Base-by-base conservation (phyloP, 2,329 filamentous ascomycete species). In the Penicillium griseofulvum region DNA sequence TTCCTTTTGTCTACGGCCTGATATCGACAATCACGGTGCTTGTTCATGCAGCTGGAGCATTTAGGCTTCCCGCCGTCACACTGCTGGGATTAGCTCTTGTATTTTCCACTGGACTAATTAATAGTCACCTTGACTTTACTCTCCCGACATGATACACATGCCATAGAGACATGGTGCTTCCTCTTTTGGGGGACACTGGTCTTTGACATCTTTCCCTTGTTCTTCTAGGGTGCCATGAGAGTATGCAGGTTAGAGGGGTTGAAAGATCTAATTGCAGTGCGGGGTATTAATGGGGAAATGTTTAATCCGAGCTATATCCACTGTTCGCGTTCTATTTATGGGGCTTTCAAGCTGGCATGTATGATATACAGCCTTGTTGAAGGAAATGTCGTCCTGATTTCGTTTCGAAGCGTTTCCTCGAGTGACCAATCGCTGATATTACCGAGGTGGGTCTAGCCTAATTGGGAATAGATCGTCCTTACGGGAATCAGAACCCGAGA, bases 101-200 rank as follows among this genome's bases (percentile, higher is more conserved):
- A 26, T 37, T 47, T 19, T 16, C 31, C 19, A 31, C n/a, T 16
- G 24, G 17, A 11, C 4, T 6, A 16, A n/a, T 17, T 19, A 22
- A 42, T 14, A 34, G 14, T 19, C 26, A 76, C 74, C 64, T 73
- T 75, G 41, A 75, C 68, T 56, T 75, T 76, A 44, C 74, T 68
- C 47, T 74, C 67, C n/a, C 73, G 68, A 59, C 74, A 76, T 28
- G 64, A 37, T 10, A 56, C 44, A 42, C 66, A 68, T 22, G 65
- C 66, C 47, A 65, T 68, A 1, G 63, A 62, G 53, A 62, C 57
- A 60, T 66, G 63, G 33, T 61, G 37, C 12, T 45, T 42, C 24
- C 17, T 39, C 34, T 37, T 39, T 19, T 26, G n/a, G 3, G 33
- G 8, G 14, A 19, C n/a, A 39, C 28, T 41, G 12, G 37, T 4